These are phyloP conservation scores for Pseudocercospora macadamiae DNA, from an alignment of 2,329 filamentous ascomycete species.

Conservation along the genomic window DNA sequence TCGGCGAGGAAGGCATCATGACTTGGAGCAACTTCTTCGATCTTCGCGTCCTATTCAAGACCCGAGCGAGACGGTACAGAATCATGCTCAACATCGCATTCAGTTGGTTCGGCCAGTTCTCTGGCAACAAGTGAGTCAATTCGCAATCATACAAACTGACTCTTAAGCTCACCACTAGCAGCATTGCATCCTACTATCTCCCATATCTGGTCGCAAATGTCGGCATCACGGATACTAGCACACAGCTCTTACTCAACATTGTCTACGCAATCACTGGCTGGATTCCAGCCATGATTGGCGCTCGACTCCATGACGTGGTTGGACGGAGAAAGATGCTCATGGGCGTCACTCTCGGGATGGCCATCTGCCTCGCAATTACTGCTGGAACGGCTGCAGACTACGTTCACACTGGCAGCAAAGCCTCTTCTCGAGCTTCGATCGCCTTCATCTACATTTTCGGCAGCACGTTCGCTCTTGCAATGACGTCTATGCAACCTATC, in stretches of 20 bases:
- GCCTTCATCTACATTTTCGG: constrained; percentile 24
- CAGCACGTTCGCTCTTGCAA: constrained; percentile 32
- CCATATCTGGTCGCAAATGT: constrained; percentile 15
- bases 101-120: not conserved
- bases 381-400: constrained; percentile 31
- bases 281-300: constrained; percentile 52
- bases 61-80: not conserved
- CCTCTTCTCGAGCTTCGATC: constrained; percentile 8
- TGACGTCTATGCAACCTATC: constrained; percentile 13
- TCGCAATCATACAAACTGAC: not conserved
- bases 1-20: not conserved
- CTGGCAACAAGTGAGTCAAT: not conserved
- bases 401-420: constrained; percentile 24
- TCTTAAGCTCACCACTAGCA: not conserved
- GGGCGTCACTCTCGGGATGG: constrained; percentile 39
- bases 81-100: not conserved
- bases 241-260: constrained; percentile 42
- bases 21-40: not conserved
- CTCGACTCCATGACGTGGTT: constrained; percentile 32
- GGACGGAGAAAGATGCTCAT: constrained; percentile 31
- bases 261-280: constrained; percentile 62
- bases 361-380: constrained; percentile 39
- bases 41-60: not conserved
- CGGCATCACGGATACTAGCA: constrained; percentile 31
- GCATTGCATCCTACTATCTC: not conserved